Percentiles rank a stretch among this genome's conserved stretches.
These are phyloP conservation scores for Talaromyces piceae DNA, from an alignment of 2,329 filamentous ascomycete species.

Conservation along the genomic window DNA sequence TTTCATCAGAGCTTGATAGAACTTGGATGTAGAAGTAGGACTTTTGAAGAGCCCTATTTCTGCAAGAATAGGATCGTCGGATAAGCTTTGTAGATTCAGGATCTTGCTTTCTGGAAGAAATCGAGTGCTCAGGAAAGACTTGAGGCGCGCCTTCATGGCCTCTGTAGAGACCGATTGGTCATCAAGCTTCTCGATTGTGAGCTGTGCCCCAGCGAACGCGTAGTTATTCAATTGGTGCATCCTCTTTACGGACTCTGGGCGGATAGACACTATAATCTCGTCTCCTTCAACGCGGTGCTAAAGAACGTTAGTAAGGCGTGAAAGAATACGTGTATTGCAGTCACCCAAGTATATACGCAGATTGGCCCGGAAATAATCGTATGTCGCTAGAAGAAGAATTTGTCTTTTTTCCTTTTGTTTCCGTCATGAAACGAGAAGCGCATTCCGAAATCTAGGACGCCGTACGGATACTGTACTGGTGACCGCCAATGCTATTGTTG, in stretches of 20 bases:
- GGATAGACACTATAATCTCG: slow-evolving; percentile 60
- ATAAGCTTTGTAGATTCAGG: slow-evolving; percentile 73
- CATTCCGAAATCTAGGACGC: slow-evolving; percentile 16
- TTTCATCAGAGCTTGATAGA: slow-evolving; percentile 86
- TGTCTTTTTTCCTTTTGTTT: too few relatives aligned
- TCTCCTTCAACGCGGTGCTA: slow-evolving; percentile 65
- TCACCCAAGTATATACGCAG: slow-evolving; percentile 31
- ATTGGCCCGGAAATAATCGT: slow-evolving; percentile 25
- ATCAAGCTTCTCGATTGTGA: slow-evolving; percentile 49
- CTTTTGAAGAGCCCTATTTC: slow-evolving; percentile 68
- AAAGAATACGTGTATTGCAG: slow-evolving; percentile 37
- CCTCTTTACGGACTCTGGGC: slow-evolving; percentile 55
- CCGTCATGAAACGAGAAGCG: slow-evolving; percentile 37
- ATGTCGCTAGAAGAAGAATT: slow-evolving; percentile 34
- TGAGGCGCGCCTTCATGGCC: slow-evolving; percentile 62
- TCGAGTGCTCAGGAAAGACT: slow-evolving; percentile 62
- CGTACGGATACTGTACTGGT: slow-evolving; percentile 22
- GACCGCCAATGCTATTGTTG: slow-evolving; percentile 36
- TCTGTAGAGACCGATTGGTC: slow-evolving; percentile 35
- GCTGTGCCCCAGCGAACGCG: slow-evolving; percentile 56
- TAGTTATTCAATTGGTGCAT: slow-evolving; percentile 63
- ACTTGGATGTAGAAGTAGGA: slow-evolving; percentile 67
- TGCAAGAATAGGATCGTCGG: slow-evolving; percentile 62
- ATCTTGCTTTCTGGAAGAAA: slow-evolving; percentile 68
- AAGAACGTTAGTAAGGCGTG: slow-evolving; percentile 59